These are phyloP conservation scores for Linum usitatissimum DNA, from an alignment of 345 rosid species.

Conservation along the genomic window DNA sequence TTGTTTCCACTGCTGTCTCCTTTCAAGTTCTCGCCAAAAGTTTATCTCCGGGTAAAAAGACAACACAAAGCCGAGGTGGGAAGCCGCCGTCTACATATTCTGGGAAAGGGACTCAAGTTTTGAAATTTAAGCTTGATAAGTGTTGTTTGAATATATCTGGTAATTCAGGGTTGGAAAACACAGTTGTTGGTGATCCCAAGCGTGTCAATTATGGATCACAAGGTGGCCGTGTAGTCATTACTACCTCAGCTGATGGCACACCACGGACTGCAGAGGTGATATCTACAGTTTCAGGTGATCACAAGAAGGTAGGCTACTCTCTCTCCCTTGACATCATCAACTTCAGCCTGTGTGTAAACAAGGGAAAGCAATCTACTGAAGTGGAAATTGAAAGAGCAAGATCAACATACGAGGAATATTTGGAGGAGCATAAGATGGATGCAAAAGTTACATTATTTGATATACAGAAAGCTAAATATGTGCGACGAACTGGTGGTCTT, in stretches of 20 bases:
- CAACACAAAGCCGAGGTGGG: conserved; percentile 34
- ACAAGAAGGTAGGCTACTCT: conserved; percentile 53
- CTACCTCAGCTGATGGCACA: conserved; percentile 62
- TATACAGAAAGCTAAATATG: conserved; percentile 78
- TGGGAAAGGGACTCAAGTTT: conserved; percentile 69
- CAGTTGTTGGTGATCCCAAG: conserved; percentile 72
- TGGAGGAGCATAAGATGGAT: conserved; percentile 46
- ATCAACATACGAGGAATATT: conserved; percentile 64
- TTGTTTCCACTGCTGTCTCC: conserved; percentile 57
- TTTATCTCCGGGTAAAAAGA: conserved; percentile 45
- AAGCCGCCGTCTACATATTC: conserved; percentile 46
- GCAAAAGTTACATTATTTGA: conserved; percentile 57
- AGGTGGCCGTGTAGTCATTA: conserved; percentile 69
- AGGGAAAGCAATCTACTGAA: conserved; percentile 80
- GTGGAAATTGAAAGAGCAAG: conserved; percentile 84
- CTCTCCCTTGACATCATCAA: conserved; percentile 70
- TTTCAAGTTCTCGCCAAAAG: conserved; percentile 55
- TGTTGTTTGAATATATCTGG: conserved; percentile 64
- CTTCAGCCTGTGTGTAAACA: conserved; percentile 58
- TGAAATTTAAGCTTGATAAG: conserved; percentile 72
- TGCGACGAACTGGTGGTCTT: conserved; percentile 77
- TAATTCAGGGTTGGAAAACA: conserved; percentile 55
- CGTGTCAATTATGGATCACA: conserved; percentile 98
- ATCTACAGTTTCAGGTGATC: conserved; percentile 43
- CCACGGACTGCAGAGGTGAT: conserved; percentile 60